Conservation (phyloP, 2,329 filamentous ascomycete genomes). For the Penicillium sp. region DNA sequence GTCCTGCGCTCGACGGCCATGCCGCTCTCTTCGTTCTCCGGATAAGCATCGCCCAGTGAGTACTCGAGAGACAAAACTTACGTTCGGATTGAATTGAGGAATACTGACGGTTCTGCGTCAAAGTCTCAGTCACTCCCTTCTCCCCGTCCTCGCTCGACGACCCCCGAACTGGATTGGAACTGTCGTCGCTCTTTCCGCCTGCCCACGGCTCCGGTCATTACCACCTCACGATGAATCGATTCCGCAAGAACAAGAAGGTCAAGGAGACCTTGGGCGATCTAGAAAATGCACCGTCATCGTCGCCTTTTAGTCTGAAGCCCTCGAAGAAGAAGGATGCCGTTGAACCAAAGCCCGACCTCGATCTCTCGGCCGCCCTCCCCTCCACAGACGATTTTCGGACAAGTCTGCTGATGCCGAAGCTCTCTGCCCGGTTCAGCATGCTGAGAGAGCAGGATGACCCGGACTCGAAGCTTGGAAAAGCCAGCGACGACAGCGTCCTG, state of each 20-base stretch:
- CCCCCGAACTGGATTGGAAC: background rate
- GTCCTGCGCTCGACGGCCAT: slow-evolving; percentile 18
- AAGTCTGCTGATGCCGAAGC: slow-evolving; percentile 89
- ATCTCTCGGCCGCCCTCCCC: slow-evolving; percentile 72
- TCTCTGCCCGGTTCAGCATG: slow-evolving; percentile 97
- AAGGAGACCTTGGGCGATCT: slow-evolving; percentile 26
- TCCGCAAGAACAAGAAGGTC: slow-evolving; percentile 42
- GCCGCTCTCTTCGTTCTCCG: slow-evolving; percentile 17
- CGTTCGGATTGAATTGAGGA: no score
- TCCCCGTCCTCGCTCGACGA: background rate
- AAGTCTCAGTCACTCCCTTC: no score
- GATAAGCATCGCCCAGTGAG: slow-evolving; percentile 19
- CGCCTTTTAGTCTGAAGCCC: slow-evolving; percentile 36
- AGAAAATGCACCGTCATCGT: slow-evolving; percentile 39
- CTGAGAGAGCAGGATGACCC: slow-evolving; percentile 91
- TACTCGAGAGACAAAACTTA: no score
- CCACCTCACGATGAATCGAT: slow-evolving; percentile 39
- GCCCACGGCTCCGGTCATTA: slow-evolving; percentile 1
- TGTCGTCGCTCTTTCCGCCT: slow-evolving; percentile 6
- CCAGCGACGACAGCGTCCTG: slow-evolving; percentile 90
- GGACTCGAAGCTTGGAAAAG: slow-evolving; percentile 82
- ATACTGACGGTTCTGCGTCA: no score
- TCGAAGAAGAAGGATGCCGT: slow-evolving; percentile 50
- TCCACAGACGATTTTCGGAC: slow-evolving; percentile 88
- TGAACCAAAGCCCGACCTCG: slow-evolving; percentile 58